Base-by-base conservation (phyloP, 164 flowering plant species). In the Buxus sempervirens region DNA sequence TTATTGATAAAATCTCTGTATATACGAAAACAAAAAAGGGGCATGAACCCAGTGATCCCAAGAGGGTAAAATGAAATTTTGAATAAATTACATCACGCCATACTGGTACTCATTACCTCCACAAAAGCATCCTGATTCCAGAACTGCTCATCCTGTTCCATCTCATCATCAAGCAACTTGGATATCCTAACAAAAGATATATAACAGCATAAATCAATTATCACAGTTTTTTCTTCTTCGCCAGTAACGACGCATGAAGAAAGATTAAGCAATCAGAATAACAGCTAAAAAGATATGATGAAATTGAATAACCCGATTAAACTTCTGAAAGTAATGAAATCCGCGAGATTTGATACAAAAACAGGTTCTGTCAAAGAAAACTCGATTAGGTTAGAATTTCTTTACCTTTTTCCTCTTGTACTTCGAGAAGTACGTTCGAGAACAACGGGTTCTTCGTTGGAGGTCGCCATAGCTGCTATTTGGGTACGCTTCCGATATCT, bases 81-180 rank as follows among this genome's bases (percentile, higher is more conserved):
- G 38, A 7, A 3, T 7, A 32, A 32, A 32, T 32, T 32, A 32
- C 38, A 32, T 3, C 38, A 32, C 3, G 5, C 12, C 51, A 45
- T 15, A 15, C 51, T 45, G 51, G 24, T 25, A 12, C 13, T 49
- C 20, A 16, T 20, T 58, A 94, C 97, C 80, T 92, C 99, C 82
- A 87, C 88, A 63, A 95, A 91, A 71, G 99, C 96, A 60, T 95
- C 98, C 65, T 95, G 99, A 74, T 90, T 95, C 99, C 99, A 95
- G 68, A 95, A 95, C 63, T 49, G 62, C 75, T 95, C 96, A 70
- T 95, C 99, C 65, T 90, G 90, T 77, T 95, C 94, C 60, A 76
- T 14, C 79, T 95, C 98, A 8, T 90, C 97, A 63, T 90, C 95
- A 53, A 95, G 88, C 89, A 95, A 85, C 71, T 86, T 95, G 67